Evolutionary conservation across 208 protist genomes (phyloP), one percentile per base, ranked within the genome.

Genomic region (Histomonas meleagridis): DNA sequence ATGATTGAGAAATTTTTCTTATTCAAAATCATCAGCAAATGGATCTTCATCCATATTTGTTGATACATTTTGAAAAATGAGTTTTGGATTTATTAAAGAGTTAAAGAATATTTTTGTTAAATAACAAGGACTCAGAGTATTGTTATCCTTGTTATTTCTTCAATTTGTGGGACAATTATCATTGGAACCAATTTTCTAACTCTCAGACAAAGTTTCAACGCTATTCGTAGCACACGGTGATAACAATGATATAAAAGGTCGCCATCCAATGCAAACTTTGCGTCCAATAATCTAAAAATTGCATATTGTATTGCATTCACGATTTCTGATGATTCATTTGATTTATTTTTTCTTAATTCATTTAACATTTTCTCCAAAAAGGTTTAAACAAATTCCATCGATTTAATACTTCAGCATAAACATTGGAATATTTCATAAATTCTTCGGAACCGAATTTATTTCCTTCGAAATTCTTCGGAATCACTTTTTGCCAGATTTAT

Each of bases 211-310:
- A 46, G 9, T 12, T 46, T 86, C 23, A 86, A 26, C 0, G 55
- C 76, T 10, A 55, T 46, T 55, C 55, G 40, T 38, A 86, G 46
- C 9, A 86, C 76, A 55, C 76, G 4, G 38, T 86, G 76, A 86
- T 86, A 86, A 53, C 16, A 55, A 18, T 86, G 76, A 55, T 86
- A 86, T 5, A 86, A 40, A 7, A 86, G 38, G 18, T 57, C 46
- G 0, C 76, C 76, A 86, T 86, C 76, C 32, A 86, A 86, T 38
- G 76, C 23, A 49, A 86, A 32, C 38, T 86, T 86, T n/a, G 76
- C 23, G 51, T 86, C 76, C 7, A 86, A 16, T 7, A 86, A 23
- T 35, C 55, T 40, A 28, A 86, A 86, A 38, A 38, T 28, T 55
- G 51, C n/a, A 28, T 86, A 46, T 23, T 46, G 23, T n/a, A 86